Base-by-base conservation (phyloP, 352 stramenopile genomes). In the Phytopythium kandeliae region DNA sequence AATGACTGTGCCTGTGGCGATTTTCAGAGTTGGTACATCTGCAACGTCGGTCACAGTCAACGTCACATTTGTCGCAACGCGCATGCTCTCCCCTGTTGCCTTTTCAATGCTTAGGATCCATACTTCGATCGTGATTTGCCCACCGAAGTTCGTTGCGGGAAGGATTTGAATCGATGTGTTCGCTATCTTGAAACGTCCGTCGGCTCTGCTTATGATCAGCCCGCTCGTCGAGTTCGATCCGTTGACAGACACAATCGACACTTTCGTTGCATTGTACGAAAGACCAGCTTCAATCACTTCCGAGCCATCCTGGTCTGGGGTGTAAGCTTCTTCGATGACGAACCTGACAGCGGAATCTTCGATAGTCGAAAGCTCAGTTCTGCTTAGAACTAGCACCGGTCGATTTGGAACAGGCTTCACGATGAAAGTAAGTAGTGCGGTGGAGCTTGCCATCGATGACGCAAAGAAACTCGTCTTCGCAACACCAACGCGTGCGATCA, bases 281-380 rank as follows among this genome's bases (percentile, higher is more conserved):
- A 67, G 57, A 2, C 53, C 53, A 11, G 81, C 41, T 44, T 86
- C 71, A 25, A 86, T 69, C 5, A 65, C 55, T 49, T 83, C 71
- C 0, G 74, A 86, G 16, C 69, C 71, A 38, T 81, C 74, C 10
- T 22, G 31, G 22, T 86, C 74, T 0, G 74, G 57, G 1, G 74
- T 79, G 0, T 57, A 60, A 0, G 64, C 74, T 11, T 71, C 61
- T 4, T 70, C 15, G 8, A 86, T 69, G 25, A 34, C 56, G 28
- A 86, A 66, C 9, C 48, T 48, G 6, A 21, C 60, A n/a, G 31
- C n/a, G 0, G 60, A 51, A 24, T 86, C 71, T 43, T 83, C 74
- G 2, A 55, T 24, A 8, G 47, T 69, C 5, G 55, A 51, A 36
- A 83, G 17, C 8, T 50, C 16, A 2, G 67, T 51, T 7, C 50